Base-by-base conservation (phyloP, 108 stramenopile genomes). In the Mediolabrus comicus region DNA sequence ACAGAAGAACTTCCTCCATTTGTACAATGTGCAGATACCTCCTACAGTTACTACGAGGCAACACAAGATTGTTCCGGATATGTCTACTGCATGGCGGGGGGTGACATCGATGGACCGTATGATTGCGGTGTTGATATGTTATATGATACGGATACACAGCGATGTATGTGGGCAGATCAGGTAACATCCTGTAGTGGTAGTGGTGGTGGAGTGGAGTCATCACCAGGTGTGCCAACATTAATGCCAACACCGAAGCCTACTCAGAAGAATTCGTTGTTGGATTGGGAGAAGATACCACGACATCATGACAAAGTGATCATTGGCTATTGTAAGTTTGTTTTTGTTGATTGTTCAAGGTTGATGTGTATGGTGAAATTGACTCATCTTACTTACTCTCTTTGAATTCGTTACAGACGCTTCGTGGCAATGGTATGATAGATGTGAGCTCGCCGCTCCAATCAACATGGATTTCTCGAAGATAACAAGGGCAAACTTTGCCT, bases 361-460 rank as follows among this genome's bases (percentile, higher is more conserved):
- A 17, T 43, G 16, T 43, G 41, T 3, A 19, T 43, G 16, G 41
- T 43, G 12, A 3, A 2, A 39, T 39, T 38, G 4, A 39, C 41
- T 43, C 0, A 43, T 17, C 3, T 43, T 17, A 17, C 1, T 30
- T 25, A 2, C 13, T 55, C 54, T 6, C n/a, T 27, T 55, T 16
- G 3, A 12, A 0, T 12, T 29, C 4, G 3, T 19, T 30, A n/a
- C 19, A 55, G 54, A 70, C 30, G 72, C 72, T 0, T 67, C 66
- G 4, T 74, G 72, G 72, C 72, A 74, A 34, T 74, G 67, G 66
- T 75, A 75, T 36, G 74, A 75, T 52, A 32, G 74, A 68, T 59
- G 52, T 29, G 66, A 59, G 7, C 59, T 34, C 2, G 63, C 53
- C 16, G 62, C 59, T 22, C 72, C 72, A 7, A 59, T 54, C 9